phyloP scores from a whole-genome alignment of 2,329 filamentous ascomycete genomes.

The Penicillium sp. region DNA sequence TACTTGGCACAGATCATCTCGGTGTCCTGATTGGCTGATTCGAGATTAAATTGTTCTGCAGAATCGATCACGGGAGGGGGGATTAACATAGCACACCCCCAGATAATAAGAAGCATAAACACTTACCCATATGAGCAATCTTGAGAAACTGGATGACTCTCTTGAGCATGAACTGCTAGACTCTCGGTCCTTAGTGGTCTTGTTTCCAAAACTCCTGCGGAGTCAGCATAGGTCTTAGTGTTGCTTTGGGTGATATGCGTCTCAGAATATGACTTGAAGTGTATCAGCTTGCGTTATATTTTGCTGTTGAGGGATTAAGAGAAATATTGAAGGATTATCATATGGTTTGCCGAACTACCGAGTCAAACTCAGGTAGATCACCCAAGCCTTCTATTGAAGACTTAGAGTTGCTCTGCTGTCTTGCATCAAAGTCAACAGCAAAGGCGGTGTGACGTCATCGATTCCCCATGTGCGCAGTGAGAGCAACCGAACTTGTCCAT shows the following conservation, averaged over 20 bases:
- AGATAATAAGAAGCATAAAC: not conserved
- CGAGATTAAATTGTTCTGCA: constrained; percentile 14
- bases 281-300: not conserved
- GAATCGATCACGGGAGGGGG: constrained; percentile 8
- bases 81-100: not conserved
- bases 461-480: not conserved
- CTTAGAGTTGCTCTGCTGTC: too few species aligned
- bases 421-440: too few species aligned
- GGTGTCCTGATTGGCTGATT: constrained; percentile 7
- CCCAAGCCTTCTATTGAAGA: too few species aligned
- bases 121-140: constrained; percentile 17
- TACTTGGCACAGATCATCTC: constrained; percentile 14
- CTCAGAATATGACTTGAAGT: not conserved
- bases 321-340: not conserved
- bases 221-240: not conserved
- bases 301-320: not conserved
- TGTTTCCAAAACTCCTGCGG: constrained; percentile 6
- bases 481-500: too few species aligned
- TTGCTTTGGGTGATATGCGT: not conserved
- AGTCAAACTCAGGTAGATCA: too few species aligned
- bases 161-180: constrained; percentile 5
- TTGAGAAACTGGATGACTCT: constrained; percentile 7
- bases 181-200: not conserved
- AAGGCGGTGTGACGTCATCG: not conserved
- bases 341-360: not conserved